phyloP scores from a whole-genome alignment of 2,329 filamentous ascomycete genomes.

The Escovopsis sp. region DNA sequence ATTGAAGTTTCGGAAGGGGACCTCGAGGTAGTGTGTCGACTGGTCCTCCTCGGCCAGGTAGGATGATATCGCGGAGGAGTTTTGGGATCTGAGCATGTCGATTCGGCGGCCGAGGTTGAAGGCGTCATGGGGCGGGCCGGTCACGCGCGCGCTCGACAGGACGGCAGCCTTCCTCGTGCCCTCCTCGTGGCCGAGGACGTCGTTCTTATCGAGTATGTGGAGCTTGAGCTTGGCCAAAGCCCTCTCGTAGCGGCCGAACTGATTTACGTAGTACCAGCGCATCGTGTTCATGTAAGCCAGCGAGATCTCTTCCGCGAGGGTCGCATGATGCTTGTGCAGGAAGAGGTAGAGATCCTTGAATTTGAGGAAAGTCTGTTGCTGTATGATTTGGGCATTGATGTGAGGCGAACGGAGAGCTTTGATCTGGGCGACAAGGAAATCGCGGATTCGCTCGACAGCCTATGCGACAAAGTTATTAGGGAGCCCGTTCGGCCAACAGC shows the following conservation, averaged over 20 bases:
- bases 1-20: constrained; percentile 89
- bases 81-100: constrained; percentile 62
- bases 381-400: constrained; percentile 93
- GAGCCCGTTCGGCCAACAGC: background rate
- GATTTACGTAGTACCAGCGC: constrained; percentile 92
- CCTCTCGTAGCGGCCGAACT: constrained; percentile 77
- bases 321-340: constrained; percentile 63
- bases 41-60: constrained; percentile 88
- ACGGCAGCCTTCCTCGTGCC: constrained; percentile 48
- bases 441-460: constrained; percentile 86
- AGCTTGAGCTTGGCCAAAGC: constrained; percentile 75
- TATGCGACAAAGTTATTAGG: constrained; percentile 14
- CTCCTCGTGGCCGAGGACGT: constrained; percentile 70
- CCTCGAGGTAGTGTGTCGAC: constrained; percentile 71
- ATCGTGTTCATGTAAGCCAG: constrained; percentile 97
- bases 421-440: constrained; percentile 88
- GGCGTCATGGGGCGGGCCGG: constrained; percentile 59
- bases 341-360: constrained; percentile 85
- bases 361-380: constrained; percentile 78
- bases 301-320: constrained; percentile 78
- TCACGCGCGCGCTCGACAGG: constrained; percentile 29
- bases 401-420: constrained; percentile 87
- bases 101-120: constrained; percentile 79
- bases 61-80: constrained; percentile 65
- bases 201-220: constrained; percentile 67